These are phyloP conservation scores for Cryptosporidium muris DNA, from an alignment of 169 alveolate genomes.

Conservation along the genomic window DNA sequence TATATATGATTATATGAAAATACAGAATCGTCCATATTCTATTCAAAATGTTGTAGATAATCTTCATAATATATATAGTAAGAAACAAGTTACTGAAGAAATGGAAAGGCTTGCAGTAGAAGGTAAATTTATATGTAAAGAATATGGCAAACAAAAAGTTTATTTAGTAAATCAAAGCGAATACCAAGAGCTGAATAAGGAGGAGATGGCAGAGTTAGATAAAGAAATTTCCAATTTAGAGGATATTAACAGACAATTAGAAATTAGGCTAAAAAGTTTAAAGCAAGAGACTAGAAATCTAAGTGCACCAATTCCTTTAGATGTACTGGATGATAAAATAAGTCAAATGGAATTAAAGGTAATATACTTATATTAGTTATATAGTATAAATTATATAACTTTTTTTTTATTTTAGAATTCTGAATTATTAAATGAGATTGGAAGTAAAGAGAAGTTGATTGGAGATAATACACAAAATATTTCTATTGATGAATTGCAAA, in stretches of 20 bases:
- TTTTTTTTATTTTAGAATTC: constrained; percentile 11
- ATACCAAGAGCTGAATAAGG: constrained; percentile 64
- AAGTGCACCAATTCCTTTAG: constrained; percentile 39
- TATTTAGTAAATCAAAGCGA: constrained; percentile 80
- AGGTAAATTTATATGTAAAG: constrained; percentile 79
- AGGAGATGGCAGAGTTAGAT: constrained; percentile 61
- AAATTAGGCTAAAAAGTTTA: constrained; percentile 16
- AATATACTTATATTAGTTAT: not conserved
- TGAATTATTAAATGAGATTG: constrained; percentile 29
- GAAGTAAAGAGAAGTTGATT: constrained; percentile 35
- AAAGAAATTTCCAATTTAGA: constrained; percentile 15
- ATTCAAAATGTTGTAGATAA: constrained; percentile 81
- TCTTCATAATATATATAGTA: constrained; percentile 77
- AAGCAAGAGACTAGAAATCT: constrained; percentile 61
- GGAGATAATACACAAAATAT: constrained; percentile 25
- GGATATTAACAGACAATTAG: constrained; percentile 39
- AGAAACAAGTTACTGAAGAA: constrained; percentile 76
- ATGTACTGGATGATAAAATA: constrained; percentile 47
- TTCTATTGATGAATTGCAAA: constrained; percentile 26
- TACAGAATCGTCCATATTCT: constrained; percentile 81
- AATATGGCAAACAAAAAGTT: constrained; percentile 84
- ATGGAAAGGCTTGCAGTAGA: constrained; percentile 80
- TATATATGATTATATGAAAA: constrained; percentile 82
- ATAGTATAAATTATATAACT: not conserved
- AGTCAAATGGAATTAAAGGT: constrained; percentile 15